Evolutionary conservation across 2,329 filamentous ascomycete genomes (phyloP).

Genomic region (Cytospora leucostoma): DNA sequence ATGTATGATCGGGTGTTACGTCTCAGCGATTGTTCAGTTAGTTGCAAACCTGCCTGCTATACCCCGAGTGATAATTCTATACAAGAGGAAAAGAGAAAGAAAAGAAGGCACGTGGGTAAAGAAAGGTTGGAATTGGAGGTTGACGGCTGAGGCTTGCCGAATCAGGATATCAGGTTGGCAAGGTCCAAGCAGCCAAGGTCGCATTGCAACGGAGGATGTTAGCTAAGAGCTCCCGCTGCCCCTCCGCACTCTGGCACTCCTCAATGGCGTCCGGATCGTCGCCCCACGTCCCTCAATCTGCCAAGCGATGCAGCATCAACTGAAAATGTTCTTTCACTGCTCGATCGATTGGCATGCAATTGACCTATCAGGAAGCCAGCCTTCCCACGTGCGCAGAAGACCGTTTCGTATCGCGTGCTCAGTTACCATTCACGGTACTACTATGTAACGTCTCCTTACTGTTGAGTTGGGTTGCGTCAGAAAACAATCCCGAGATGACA

Average conservation of each 20-base stretch:
- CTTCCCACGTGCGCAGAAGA: neutral
- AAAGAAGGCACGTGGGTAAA: neutral
- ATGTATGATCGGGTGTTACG: neutral
- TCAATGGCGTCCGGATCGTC: neutral
- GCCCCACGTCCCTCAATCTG: neutral
- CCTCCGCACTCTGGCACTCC: neutral
- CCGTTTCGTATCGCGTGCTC: too few relatives aligned
- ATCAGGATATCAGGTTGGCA: neutral
- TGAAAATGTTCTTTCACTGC: neutral
- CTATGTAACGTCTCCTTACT: too few relatives aligned
- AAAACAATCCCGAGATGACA: too few relatives aligned
- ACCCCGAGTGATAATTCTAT: neutral
- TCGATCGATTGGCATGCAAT: neutral
- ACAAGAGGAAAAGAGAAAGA: neutral
- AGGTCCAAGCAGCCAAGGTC: too few relatives aligned
- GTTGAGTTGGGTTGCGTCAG: too few relatives aligned
- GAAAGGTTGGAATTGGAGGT: neutral
- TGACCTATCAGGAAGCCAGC: neutral
- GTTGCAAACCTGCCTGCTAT: neutral
- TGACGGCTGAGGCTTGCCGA: neutral
- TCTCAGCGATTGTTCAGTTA: too few relatives aligned
- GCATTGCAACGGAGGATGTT: slow-evolving; percentile 7
- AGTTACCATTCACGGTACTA: too few relatives aligned
- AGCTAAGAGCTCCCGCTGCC: neutral
- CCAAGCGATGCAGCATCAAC: neutral